These are phyloP conservation scores for Fragaria iinumae DNA, from an alignment of 306 rosid genomes.

Conservation along the genomic window DNA sequence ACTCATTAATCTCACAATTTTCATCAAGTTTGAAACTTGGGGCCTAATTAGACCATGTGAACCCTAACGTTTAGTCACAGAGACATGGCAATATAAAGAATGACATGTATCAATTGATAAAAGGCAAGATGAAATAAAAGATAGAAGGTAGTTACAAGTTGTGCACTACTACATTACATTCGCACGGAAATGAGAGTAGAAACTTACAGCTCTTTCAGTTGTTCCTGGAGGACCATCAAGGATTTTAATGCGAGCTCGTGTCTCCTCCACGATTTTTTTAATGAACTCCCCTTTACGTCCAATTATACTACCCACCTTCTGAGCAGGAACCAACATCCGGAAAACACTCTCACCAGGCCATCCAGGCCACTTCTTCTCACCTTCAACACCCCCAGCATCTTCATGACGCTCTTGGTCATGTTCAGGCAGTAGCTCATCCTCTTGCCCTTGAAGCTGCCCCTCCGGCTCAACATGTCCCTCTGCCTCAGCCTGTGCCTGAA, in stretches of 20 bases:
- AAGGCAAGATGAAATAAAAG: background rate
- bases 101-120: conserved; percentile 7
- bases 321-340: conserved; percentile 93
- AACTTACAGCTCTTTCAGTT: conserved; percentile 96
- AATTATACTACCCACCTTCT: conserved; percentile 94
- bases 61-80: background rate
- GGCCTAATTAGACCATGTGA: background rate
- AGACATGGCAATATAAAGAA: background rate
- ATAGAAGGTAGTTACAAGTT: background rate
- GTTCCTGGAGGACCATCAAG: conserved; percentile 99
- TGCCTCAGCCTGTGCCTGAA: conserved; percentile 4
- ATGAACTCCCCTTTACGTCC: conserved; percentile 97
- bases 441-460: background rate
- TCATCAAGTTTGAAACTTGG: background rate
- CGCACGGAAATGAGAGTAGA: background rate
- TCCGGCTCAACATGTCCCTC: conserved; percentile 16
- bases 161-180: conserved; percentile 1
- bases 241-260: conserved; percentile 90
- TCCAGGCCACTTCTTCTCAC: conserved; percentile 98
- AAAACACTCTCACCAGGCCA: conserved; percentile 99
- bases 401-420: conserved; percentile 37
- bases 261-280: conserved; percentile 89
- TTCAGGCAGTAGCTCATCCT: conserved; percentile 4
- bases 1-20: background rate
- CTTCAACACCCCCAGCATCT: conserved; percentile 46